A percentile compares a stretch with the other conserved stretches of the same genome.
These are phyloP conservation scores for Fulvia fulva DNA, from an alignment of 2,329 filamentous ascomycete species.

Conservation along the genomic window DNA sequence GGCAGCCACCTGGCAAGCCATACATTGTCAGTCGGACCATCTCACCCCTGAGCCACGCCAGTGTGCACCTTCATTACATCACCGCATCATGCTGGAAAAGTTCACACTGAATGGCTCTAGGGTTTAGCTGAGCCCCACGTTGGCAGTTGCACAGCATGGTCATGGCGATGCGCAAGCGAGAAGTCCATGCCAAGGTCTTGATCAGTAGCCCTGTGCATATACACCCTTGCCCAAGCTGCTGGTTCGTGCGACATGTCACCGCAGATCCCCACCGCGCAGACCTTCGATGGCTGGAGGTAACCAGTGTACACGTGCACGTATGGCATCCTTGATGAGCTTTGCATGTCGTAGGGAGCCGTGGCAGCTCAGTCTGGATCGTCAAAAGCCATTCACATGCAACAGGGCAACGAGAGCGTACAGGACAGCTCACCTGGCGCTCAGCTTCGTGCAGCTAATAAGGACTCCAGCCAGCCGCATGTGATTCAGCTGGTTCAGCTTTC, in stretches of 20 bases:
- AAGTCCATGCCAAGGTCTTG: too few relatives aligned
- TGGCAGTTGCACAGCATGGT: too few relatives aligned
- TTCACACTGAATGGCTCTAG: too few relatives aligned
- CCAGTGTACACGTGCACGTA: not conserved
- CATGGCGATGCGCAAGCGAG: too few relatives aligned
- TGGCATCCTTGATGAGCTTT: not conserved
- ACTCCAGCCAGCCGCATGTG: not conserved
- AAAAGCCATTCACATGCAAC: not conserved
- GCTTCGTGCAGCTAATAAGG: not conserved
- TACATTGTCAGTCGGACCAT: not conserved
- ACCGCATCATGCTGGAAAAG: too few relatives aligned
- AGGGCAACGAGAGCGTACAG: too few relatives aligned
- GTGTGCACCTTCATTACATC: too few relatives aligned
- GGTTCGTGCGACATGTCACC: not conserved
- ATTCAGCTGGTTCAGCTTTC: not conserved
- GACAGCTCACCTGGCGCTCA: not conserved
- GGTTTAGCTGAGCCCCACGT: too few relatives aligned
- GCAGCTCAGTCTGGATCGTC: not conserved
- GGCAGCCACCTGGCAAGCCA: not conserved
- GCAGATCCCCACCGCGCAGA: not conserved
- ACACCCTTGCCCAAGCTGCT: not conserved
- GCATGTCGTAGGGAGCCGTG: not conserved
- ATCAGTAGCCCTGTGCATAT: not conserved
- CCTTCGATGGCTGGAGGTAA: not conserved
- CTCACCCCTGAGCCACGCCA: too few relatives aligned